Conservation (phyloP, 2,329 filamentous ascomycete species). For the Talaromyces sp. region DNA sequence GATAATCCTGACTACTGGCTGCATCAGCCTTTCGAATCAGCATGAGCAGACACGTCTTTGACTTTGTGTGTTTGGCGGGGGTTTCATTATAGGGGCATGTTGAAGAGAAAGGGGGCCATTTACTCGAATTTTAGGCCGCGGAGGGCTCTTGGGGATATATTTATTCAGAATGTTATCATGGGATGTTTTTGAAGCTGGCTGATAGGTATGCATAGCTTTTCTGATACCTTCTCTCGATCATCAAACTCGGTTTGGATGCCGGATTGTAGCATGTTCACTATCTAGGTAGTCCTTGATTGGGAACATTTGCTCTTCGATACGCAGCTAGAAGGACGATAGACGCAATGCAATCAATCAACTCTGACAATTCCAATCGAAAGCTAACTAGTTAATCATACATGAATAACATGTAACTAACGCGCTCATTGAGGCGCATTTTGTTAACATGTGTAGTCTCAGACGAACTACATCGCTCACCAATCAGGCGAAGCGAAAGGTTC, state of each 20-base stretch:
- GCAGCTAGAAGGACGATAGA: not conserved
- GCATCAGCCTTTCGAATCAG: not conserved
- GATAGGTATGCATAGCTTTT: not conserved
- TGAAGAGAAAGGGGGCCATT: no score
- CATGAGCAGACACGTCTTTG: not conserved
- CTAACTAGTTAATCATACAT: conserved; percentile 7
- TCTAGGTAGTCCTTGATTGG: no score
- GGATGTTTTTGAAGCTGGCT: not conserved
- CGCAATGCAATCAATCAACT: not conserved
- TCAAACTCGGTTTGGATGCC: no score
- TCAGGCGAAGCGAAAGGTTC: not conserved
- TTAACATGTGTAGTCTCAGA: not conserved
- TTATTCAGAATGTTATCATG: not conserved
- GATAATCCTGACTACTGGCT: not conserved
- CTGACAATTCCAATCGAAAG: not conserved
- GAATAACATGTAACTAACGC: not conserved
- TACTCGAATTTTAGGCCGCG: not conserved
- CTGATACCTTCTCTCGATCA: no score
- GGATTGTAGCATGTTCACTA: not conserved
- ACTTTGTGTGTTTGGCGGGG: not conserved
- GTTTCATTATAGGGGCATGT: not conserved
- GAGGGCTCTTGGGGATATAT: not conserved
- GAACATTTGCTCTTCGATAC: not conserved
- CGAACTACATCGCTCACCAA: not conserved
- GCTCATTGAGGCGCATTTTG: not conserved